Evolutionary conservation across 106 monocot genomes (phyloP).

Genomic region (Phalaenopsis equestris): DNA sequence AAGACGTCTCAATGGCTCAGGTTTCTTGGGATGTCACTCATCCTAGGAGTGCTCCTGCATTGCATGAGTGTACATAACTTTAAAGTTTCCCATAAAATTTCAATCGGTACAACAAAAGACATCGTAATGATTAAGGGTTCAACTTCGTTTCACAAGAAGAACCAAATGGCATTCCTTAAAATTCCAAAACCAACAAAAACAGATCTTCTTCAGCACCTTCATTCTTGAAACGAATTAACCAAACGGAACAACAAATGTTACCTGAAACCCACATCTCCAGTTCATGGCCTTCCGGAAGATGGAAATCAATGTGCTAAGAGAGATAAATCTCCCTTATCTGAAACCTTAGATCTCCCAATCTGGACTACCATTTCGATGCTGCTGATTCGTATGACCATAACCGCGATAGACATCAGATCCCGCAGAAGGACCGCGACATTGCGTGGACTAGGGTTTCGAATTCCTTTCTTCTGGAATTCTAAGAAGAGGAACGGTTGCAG

Average conservation of each 20-base stretch:
- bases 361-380: background rate
- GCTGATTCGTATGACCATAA: background rate
- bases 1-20: too few relatives aligned
- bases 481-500: conserved; percentile 32
- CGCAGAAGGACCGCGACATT: background rate
- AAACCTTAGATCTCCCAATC: background rate
- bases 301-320: too few relatives aligned
- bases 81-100: too few relatives aligned
- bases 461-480: background rate
- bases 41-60: too few relatives aligned
- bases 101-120: too few relatives aligned
- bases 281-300: too few relatives aligned
- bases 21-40: too few relatives aligned
- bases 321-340: background rate
- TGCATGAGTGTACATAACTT: too few relatives aligned
- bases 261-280: background rate
- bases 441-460: background rate
- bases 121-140: too few relatives aligned
- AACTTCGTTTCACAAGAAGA: too few relatives aligned
- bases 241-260: background rate
- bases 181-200: background rate
- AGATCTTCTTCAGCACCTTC: too few relatives aligned
- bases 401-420: background rate
- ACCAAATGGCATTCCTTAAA: background rate
- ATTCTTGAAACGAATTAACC: too few relatives aligned